Conservation (phyloP, 805 yeast species). For the Schwanniomyces pseudopolymorphus region DNA sequence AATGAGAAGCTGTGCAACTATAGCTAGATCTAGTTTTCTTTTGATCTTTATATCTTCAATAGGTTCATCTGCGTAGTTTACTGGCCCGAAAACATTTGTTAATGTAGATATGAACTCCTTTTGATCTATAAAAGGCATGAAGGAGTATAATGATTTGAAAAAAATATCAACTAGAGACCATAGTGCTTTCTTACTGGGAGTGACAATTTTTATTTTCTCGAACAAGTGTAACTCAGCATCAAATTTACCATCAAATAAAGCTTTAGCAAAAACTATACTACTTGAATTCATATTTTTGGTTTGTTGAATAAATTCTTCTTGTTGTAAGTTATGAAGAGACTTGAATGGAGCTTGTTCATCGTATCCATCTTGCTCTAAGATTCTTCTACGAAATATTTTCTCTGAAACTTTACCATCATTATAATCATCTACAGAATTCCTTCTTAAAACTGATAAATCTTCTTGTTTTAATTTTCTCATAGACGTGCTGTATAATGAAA, state of each 20-base stretch:
- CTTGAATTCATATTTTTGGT: constrained; percentile 1
- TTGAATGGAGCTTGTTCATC: constrained; percentile 10
- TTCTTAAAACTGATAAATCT: neutral
- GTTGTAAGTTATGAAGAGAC: neutral
- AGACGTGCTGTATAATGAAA: neutral
- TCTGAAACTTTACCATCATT: neutral
- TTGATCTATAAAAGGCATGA: constrained; percentile 30
- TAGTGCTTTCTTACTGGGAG: constrained; percentile 24
- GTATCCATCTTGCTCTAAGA: constrained; percentile 11
- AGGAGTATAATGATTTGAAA: constrained; percentile 23
- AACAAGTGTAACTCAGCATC: constrained; percentile 14
- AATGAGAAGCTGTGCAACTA: constrained; percentile 21
- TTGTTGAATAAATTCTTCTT: neutral
- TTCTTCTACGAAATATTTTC: constrained; percentile 8
- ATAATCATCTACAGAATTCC: neutral
- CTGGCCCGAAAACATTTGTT: constrained; percentile 20
- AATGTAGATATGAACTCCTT: constrained; percentile 18
- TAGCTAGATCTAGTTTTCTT: constrained; percentile 22
- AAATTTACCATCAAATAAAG: constrained; percentile 8
- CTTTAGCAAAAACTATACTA: constrained; percentile 4
- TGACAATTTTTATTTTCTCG: constrained; percentile 15
- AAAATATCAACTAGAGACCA: constrained; percentile 28
- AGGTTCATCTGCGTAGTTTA: constrained; percentile 16
- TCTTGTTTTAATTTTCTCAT: neutral
- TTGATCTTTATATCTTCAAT: constrained; percentile 18